Base-by-base conservation (phyloP, 83 land plant species). In the Picea abies region DNA sequence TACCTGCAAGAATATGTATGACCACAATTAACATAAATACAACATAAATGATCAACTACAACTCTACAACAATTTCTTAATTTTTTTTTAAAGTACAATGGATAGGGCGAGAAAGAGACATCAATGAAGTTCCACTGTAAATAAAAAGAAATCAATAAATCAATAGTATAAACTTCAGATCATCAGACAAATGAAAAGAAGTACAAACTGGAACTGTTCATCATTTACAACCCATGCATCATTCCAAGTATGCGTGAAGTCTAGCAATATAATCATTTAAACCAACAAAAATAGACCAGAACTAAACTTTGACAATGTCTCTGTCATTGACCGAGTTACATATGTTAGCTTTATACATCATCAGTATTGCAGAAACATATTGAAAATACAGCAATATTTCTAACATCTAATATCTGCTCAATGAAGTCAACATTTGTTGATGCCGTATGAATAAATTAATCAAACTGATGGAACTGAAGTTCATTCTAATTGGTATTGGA, bases 141-240 rank as follows among this genome's bases (percentile, higher is more conserved):
- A 61, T 17, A 25, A 56, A 20, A 52, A 78, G 63, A 78, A 39
- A 78, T 11, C 23, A 23, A 78, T 37, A 78, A 39, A 78, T 11
- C 23, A 23, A 78, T 37, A 60, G 3, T 26, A 60, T n/a, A 79
- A 79, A 20, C 15, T 58, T 79, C 12, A 23, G 35, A 3, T 58
- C 20, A 47, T 29, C 60, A 29, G 19, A 60, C 37, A 29, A 26
- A 9, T 62, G 44, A 29, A 60, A 81, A 23, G 12, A 44, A 80
- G 44, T 19, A 47, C 83, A 0, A 23, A 94, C 97, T 94, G 90
- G 58, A 93, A 93, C 41, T 86, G 92, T 82, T 93, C 97, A 84
- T 97, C 99, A 81, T 94, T 97, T 4, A 89, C 99, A 84, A 94
- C 98, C 99, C 99, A 97, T 19, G 99, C 91, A 81, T 93, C 98